Percentiles rank a stretch among this genome's conserved stretches.
Conservation (phyloP, 2,329 filamentous ascomycete genomes). For the Fusarium agapanthi region DNA sequence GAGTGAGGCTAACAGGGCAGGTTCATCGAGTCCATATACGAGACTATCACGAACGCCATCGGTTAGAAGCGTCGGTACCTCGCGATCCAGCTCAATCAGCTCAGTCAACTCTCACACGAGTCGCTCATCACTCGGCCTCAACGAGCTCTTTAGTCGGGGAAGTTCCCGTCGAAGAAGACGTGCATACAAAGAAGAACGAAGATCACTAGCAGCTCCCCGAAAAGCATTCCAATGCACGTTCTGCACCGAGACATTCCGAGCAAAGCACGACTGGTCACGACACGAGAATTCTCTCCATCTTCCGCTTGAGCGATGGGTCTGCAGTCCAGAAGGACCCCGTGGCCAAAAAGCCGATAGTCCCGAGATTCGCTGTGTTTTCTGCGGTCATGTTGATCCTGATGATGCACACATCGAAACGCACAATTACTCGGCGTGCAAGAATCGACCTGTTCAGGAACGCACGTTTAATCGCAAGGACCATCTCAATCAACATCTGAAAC, state of each 20-base stretch:
- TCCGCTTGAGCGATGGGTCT: constrained; percentile 58
- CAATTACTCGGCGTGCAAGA: constrained; percentile 56
- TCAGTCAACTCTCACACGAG: constrained; percentile 32
- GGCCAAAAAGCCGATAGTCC: constrained; percentile 49
- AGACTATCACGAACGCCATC: constrained; percentile 24
- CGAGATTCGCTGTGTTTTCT: constrained; percentile 48
- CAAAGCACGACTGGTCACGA: constrained; percentile 57
- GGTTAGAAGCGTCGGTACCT: constrained; percentile 22
- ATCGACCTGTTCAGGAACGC: constrained; percentile 55
- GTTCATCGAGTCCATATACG: constrained; percentile 27
- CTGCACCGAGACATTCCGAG: constrained; percentile 55
- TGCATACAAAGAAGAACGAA: constrained; percentile 28
- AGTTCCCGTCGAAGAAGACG: constrained; percentile 27
- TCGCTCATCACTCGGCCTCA: constrained; percentile 21
- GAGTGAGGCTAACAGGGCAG: background rate
- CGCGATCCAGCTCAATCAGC: constrained; percentile 25
- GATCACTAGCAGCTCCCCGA: constrained; percentile 10
- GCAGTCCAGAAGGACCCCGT: constrained; percentile 46
- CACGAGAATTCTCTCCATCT: constrained; percentile 59
- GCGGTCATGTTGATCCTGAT: constrained; percentile 45
- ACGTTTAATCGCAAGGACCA: constrained; percentile 56
- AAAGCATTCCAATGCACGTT: constrained; percentile 55
- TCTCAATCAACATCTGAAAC: constrained; percentile 52
- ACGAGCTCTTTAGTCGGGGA: constrained; percentile 21
- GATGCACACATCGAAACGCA: constrained; percentile 48